Evolutionary conservation across 768 basidiomycete genomes (phyloP), one percentile per base, ranked within the genome.

Genomic region (Suillus tomentosus): DNA sequence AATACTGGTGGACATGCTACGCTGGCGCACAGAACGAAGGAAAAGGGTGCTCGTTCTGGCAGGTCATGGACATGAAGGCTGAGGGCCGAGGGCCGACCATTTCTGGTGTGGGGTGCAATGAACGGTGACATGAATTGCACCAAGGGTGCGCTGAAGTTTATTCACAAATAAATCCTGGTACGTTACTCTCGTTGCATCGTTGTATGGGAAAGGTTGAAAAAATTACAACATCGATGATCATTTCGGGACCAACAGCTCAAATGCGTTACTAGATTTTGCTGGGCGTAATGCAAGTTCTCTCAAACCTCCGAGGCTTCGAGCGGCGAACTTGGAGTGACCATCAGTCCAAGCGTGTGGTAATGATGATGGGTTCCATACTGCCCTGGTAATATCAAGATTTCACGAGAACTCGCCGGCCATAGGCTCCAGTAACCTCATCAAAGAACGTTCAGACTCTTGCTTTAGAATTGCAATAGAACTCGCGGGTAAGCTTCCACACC

Each of bases 1-100:
- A 79, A 54, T 93, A 92, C 70, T 94, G 92, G 89, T 94, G 75
- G 75, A 79, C 83, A 31, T 94, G 92, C 68, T 88, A 90, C 68
- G 89, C 89, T 1, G 90, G 89, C 0, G 88, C 89, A 22, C 90
- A 92, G 73, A 92, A 92, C 64, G 88, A 94, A 13, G 93, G 93
- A 3, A 91, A 92, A 73, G 90, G 89, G 0, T 94, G 92, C 67
- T 81, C 82, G 36, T 85, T 86, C 63, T 92, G 91, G 89, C 86
- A 84, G 68, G 79, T 87, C 7, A 81, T 94, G 85, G 86, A 93
- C 73, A 84, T 88, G 79, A 72, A 79, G 53, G 80, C 77, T 8
- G 92, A 94, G 73, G 85, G 86, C 19, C 79, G 92, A 70, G 87
- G 88, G 3, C 80, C 84, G 4, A 74, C 78, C 60, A 74, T 77